These are phyloP conservation scores for Sporisorium exsertum DNA, from an alignment of 1,284 basidiomycete genomes.

Conservation along the genomic window DNA sequence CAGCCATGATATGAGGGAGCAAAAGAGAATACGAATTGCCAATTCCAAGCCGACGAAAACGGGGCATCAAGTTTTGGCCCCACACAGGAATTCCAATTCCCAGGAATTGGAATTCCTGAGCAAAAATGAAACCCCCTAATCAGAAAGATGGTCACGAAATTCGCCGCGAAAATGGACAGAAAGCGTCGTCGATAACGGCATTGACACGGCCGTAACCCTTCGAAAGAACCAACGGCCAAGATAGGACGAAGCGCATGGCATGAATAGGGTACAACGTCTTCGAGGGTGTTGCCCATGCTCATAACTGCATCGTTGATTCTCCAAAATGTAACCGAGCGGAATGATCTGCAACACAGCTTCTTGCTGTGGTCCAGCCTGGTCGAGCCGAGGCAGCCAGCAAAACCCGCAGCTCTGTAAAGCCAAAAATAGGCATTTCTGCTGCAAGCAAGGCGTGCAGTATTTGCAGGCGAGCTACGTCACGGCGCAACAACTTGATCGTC, in stretches of 20 bases:
- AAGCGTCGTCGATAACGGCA: neutral
- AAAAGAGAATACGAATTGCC: no score
- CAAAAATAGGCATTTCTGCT: slow-evolving; percentile 21
- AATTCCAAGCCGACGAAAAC: no score
- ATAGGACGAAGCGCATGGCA: no score
- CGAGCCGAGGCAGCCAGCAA: slow-evolving; percentile 14
- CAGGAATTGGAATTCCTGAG: no score
- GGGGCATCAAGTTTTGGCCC: no score
- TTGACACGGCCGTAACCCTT: neutral
- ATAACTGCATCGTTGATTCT: neutral
- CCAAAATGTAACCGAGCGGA: neutral
- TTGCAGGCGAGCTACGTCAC: slow-evolving; percentile 28
- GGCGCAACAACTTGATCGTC: neutral
- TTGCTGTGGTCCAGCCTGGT: neutral
- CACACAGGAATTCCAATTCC: no score
- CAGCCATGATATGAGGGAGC: no score
- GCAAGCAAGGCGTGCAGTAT: neutral
- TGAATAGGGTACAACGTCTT: no score
- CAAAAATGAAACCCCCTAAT: neutral
- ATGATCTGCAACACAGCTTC: slow-evolving; percentile 8
- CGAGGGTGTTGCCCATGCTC: neutral
- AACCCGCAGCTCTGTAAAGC: neutral
- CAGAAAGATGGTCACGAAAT: neutral
- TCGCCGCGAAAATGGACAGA: neutral
- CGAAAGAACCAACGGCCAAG: neutral